Base-by-base conservation (phyloP, 2,329 filamentous ascomycete species). In the Sporothrix globosa region DNA sequence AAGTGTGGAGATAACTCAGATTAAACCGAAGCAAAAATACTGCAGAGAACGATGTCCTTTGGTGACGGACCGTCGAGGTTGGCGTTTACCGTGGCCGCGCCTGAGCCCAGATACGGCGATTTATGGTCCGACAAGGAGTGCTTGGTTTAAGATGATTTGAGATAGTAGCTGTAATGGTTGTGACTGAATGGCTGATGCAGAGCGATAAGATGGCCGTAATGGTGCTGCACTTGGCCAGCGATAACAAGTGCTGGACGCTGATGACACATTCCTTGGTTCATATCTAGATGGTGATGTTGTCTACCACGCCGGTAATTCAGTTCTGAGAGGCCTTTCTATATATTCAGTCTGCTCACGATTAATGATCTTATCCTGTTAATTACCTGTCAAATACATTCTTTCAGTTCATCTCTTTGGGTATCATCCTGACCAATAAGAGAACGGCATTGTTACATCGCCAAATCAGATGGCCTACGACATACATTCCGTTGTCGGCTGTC, bases 131-230 rank as follows among this genome's bases (percentile, higher is more conserved):
- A 46, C 58, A 24, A 63, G n/a, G 21, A 39, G 58, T 63, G 58
- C 58, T 46, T 63, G 24, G 21, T 63, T 61, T 46, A 17, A 61
- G 34, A 63, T 63, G 41, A 61, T 34, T n/a, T 14, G 41, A 44
- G 34, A 4, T 34, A 44, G 19, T 2, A 19, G 24, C n/a, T 53
- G 11, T 19, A 21, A 6, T 52, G 41, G 3, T 2, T 48, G 46
- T 14, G 10, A 24, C 10, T 13, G 5, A 39, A 58, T 41, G 3
- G 30, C 19, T 58, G 54, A 41, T 58, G 21, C 19, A 39, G 54
- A 21, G 30, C 30, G 4, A 58, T 58, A 41, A 13, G 17, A 21
- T 19, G n/a, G 27, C 6, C 14, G 3, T 48, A 14, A 48, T 17
- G 13, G 9, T 17, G 14, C 44, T 5, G 5, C 34, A 34, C 34